Evolutionary conservation across 768 basidiomycete species (phyloP).

Genomic region (Pleurotus salmoneostramineus): DNA sequence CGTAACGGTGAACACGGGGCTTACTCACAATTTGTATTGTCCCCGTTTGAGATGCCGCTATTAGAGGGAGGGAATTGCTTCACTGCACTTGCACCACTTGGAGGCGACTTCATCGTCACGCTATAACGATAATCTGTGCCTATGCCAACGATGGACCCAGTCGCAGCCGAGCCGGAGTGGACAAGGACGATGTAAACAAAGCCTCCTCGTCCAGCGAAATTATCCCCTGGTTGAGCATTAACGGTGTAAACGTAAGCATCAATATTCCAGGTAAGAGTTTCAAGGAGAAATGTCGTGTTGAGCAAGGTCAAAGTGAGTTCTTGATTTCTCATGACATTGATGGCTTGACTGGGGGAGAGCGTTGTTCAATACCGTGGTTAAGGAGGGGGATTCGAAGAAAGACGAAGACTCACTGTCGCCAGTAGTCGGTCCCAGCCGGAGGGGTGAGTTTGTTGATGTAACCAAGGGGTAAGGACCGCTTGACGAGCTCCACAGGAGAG

Average conservation of each 20-base stretch:
- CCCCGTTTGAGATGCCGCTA: neutral
- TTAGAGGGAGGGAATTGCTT: neutral
- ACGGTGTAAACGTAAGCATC: neutral
- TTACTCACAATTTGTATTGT: neutral
- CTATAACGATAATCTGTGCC: neutral
- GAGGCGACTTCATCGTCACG: neutral
- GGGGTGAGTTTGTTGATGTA: neutral
- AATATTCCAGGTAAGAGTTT: neutral
- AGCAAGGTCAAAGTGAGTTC: neutral
- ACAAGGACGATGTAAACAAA: neutral
- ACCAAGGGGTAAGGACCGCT: neutral
- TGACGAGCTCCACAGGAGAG: neutral
- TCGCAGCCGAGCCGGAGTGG: neutral
- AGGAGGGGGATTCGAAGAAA: no score
- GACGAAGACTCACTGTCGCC: no score
- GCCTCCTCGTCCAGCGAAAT: neutral
- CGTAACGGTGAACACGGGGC: neutral
- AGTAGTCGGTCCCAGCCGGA: neutral
- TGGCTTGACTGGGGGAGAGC: no score
- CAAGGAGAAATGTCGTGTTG: no score
- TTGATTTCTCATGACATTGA: neutral
- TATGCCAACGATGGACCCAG: neutral
- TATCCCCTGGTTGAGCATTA: neutral
- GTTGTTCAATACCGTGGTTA: no score
- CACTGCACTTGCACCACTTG: neutral